These are phyloP conservation scores for Jatropha curcas DNA, from an alignment of 345 rosid genomes.

Conservation along the genomic window DNA sequence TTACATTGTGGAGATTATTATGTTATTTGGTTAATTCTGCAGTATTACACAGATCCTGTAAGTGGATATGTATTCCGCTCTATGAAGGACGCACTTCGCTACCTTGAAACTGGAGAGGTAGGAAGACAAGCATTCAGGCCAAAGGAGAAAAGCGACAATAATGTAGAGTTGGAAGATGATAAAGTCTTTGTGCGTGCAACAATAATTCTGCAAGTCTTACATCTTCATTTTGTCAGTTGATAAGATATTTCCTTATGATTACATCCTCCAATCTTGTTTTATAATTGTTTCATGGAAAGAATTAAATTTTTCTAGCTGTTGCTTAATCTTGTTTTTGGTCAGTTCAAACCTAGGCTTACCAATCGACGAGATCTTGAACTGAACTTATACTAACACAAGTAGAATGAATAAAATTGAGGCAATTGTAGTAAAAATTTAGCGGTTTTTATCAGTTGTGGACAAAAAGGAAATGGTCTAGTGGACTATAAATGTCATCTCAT, in stretches of 20 bases:
- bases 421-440: background rate
- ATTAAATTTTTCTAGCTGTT: background rate
- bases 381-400: background rate
- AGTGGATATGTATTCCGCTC: slow-evolving; percentile 81
- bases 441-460: background rate
- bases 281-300: background rate
- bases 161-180: slow-evolving; percentile 47
- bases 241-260: slow-evolving; percentile 9
- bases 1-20: slow-evolving; percentile 24
- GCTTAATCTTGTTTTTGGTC: background rate
- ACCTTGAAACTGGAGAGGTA: slow-evolving; percentile 61
- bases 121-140: slow-evolving; percentile 62
- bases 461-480: background rate
- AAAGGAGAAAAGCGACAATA: slow-evolving; percentile 37
- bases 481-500: no score
- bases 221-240: background rate
- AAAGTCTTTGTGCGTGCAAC: slow-evolving; percentile 46
- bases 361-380: background rate
- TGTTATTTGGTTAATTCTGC: slow-evolving; percentile 29
- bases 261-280: background rate
- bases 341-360: background rate
- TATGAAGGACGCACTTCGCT: slow-evolving; percentile 73
- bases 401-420: background rate
- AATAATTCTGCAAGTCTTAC: slow-evolving; percentile 4
- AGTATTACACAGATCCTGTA: slow-evolving; percentile 80